Evolutionary conservation across 352 stramenopile genomes (phyloP).

Genomic region (Phytophthora lateralis): DNA sequence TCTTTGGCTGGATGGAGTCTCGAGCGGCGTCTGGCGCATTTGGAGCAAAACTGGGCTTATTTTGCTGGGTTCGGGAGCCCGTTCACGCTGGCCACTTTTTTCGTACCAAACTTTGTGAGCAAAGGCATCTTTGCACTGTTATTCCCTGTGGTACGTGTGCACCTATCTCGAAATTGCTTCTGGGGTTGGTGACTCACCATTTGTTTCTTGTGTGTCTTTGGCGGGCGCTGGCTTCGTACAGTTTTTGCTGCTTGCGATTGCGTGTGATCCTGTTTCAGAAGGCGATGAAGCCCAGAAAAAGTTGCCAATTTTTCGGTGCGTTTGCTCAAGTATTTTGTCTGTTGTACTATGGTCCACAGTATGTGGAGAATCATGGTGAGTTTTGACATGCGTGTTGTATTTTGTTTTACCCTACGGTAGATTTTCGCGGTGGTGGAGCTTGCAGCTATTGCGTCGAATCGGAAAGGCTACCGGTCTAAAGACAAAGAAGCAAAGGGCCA

Average conservation of each 20-base stretch:
- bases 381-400: neutral
- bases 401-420: constrained; percentile 27
- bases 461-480: constrained; percentile 79
- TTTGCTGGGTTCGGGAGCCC: constrained; percentile 88
- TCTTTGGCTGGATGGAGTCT: constrained; percentile 87
- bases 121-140: constrained; percentile 90
- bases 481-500: constrained; percentile 67
- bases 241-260: constrained; percentile 86
- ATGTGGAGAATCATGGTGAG: neutral
- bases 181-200: neutral
- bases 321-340: neutral
- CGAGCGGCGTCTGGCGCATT: constrained; percentile 71
- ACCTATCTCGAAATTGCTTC: neutral
- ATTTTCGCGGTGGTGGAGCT: constrained; percentile 83
- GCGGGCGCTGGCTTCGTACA: constrained; percentile 20
- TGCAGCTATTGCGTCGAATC: constrained; percentile 81
- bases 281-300: constrained; percentile 49
- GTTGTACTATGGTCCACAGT: neutral
- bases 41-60: constrained; percentile 90
- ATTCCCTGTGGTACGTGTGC: constrained; percentile 73
- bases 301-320: constrained; percentile 79
- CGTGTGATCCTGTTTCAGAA: constrained; percentile 72
- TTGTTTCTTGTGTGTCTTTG: neutral
- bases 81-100: constrained; percentile 89
- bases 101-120: constrained; percentile 90